These are phyloP conservation scores for Eucalyptus shirleyi DNA, from an alignment of 345 rosid genomes.

Conservation along the genomic window DNA sequence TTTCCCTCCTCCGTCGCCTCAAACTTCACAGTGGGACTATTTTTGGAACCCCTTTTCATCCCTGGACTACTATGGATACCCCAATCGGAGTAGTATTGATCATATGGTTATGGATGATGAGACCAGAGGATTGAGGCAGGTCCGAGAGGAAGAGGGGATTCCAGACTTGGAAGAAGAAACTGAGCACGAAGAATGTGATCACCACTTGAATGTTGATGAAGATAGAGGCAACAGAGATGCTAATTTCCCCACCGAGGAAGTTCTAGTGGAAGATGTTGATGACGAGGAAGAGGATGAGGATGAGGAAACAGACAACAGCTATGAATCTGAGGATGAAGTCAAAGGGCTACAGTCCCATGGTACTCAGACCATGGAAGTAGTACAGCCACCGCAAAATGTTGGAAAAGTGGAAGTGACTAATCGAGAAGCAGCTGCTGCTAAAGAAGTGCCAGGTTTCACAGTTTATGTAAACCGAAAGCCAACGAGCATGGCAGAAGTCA, in stretches of 20 bases:
- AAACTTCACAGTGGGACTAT: constrained; percentile 84
- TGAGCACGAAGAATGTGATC: constrained; percentile 39
- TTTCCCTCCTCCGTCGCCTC: constrained; percentile 85
- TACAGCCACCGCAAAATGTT: constrained; percentile 23
- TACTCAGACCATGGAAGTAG: constrained; percentile 25
- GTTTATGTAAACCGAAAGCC: constrained; percentile 87
- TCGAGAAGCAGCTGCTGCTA: constrained; percentile 40
- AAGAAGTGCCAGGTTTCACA: constrained; percentile 71
- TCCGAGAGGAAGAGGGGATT: constrained; percentile 94
- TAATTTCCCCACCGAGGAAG: constrained; percentile 38
- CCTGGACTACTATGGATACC: constrained; percentile 69
- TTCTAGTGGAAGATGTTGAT: constrained; percentile 35
- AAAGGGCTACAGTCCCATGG: constrained; percentile 27
- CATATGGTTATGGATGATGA: constrained; percentile 64
- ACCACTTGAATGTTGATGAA: constrained; percentile 5
- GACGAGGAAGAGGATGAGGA: constrained; percentile 31
- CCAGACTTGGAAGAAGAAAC: constrained; percentile 85
- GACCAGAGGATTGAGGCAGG: constrained; percentile 67
- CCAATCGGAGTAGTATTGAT: constrained; percentile 42
- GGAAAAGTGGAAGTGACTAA: constrained; percentile 42
- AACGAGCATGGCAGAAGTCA: constrained; percentile 89
- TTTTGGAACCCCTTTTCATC: constrained; percentile 99
- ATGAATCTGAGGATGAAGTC: constrained; percentile 29
- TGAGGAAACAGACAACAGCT: constrained; percentile 29
- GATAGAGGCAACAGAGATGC: constrained; percentile 14